Conservation (phyloP, 1,284 basidiomycete species). For the Cronartium quercuum region DNA sequence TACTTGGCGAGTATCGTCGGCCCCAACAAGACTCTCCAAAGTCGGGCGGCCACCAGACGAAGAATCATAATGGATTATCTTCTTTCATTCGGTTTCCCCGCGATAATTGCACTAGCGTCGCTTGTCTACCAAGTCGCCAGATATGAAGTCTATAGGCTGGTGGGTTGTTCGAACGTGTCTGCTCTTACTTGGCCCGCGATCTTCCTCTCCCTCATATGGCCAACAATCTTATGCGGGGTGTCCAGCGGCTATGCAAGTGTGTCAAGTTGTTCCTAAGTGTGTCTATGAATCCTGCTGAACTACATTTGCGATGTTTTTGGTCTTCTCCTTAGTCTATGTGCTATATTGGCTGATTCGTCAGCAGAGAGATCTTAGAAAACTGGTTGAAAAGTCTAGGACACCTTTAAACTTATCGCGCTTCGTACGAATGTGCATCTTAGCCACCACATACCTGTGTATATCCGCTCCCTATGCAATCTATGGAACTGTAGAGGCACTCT, state of each 20-base stretch:
- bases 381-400: conserved; percentile 7
- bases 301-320: background rate
- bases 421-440: conserved; percentile 23
- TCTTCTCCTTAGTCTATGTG: conserved; percentile 4
- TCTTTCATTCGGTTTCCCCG: conserved; percentile 19
- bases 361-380: conserved; percentile 8
- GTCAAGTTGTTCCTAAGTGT: background rate
- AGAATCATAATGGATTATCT: conserved; percentile 17
- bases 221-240: conserved; percentile 24
- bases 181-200: conserved; percentile 27
- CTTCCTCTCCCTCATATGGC: conserved; percentile 21
- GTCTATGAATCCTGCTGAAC: background rate
- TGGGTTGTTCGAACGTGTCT: conserved; percentile 20
- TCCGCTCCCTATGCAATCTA: conserved; percentile 18
- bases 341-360: conserved; percentile 32
- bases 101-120: conserved; percentile 1
- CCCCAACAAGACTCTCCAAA: background rate
- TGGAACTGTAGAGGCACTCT: conserved; percentile 3
- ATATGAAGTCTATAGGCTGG: conserved; percentile 11
- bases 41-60: background rate
- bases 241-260: conserved; percentile 23
- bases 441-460: conserved; percentile 21
- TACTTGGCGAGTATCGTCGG: conserved; percentile 24
- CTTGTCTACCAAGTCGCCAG: conserved; percentile 5
- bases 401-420: conserved; percentile 21